A percentile compares a stretch with the other conserved stretches of the same genome.
Conservation (phyloP, 228 moss, liverwort and hornwort species). For the Sphagnum fallax region DNA sequence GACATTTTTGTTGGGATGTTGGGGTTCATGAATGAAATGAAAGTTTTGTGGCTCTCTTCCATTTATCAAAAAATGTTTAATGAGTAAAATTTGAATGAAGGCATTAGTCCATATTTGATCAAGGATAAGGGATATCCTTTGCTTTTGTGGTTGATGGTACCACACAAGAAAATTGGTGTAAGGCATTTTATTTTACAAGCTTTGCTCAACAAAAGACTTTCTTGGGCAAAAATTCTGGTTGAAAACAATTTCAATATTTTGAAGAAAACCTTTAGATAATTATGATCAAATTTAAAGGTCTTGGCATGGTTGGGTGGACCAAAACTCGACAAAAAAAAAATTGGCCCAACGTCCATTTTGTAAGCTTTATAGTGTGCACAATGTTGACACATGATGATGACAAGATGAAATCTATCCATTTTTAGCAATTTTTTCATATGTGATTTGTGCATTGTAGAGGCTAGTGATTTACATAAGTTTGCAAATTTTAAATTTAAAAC, state of each 20-base stretch:
- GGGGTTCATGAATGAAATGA: background rate
- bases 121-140: background rate
- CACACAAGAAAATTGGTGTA: background rate
- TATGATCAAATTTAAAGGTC: background rate
- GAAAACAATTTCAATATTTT: background rate
- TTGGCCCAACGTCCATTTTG: no score
- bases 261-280: background rate
- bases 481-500: no score
- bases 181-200: background rate
- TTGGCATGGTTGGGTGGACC: no score
- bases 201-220: background rate
- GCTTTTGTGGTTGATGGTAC: background rate
- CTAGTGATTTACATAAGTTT: no score
- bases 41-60: background rate
- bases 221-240: background rate
- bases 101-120: background rate
- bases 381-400: no score
- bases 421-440: no score
- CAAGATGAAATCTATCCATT: no score
- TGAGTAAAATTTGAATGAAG: background rate
- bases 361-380: no score
- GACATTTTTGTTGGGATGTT: background rate
- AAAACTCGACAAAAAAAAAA: no score
- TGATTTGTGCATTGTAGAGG: no score
- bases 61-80: background rate